Percentiles rank a stretch among this genome's conserved stretches.
Evolutionary conservation across 176 grass and related monocot genomes (phyloP).

Genomic region (Eremochloa ophiuroides): DNA sequence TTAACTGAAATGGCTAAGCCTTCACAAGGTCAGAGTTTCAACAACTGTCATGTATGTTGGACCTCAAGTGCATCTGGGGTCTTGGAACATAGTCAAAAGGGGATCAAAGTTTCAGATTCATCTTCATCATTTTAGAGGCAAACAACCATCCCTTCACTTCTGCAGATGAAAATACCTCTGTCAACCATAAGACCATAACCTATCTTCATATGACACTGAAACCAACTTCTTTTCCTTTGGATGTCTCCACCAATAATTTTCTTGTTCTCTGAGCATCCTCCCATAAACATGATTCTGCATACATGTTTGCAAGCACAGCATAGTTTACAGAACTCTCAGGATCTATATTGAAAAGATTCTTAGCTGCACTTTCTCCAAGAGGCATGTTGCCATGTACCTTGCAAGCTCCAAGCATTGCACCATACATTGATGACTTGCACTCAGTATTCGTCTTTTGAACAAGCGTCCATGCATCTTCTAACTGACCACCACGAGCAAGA

Average conservation of each 20-base stretch:
- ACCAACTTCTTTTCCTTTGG: conserved; percentile 45
- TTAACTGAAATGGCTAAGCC: not conserved
- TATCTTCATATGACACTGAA: conserved; percentile 42
- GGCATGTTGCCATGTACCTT: conserved; percentile 48
- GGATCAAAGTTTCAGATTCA: conserved; percentile 3
- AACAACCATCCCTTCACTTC: not conserved
- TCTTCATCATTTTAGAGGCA: not conserved
- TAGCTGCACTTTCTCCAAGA: conserved; percentile 56
- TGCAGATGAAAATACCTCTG: not conserved
- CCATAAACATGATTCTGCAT: conserved; percentile 63
- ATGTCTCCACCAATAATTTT: conserved; percentile 48
- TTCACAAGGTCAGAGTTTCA: not conserved
- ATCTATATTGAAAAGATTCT: conserved; percentile 48
- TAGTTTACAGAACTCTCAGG: conserved; percentile 62
- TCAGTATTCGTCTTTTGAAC: conserved; percentile 38
- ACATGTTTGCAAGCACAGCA: conserved; percentile 72
- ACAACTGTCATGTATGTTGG: not conserved
- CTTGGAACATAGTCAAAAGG: not conserved
- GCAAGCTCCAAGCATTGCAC: conserved; percentile 77
- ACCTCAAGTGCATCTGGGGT: not conserved
- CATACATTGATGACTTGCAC: conserved; percentile 60
- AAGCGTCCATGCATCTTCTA: conserved; percentile 70
- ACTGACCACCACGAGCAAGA: conserved; percentile 67
- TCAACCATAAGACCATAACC: conserved; percentile 4
- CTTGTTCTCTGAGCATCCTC: conserved; percentile 58